Percentiles rank a stretch among this genome's conserved stretches.
Evolutionary conservation across 306 rosid species (phyloP).

Genomic region (Quercus alba): DNA sequence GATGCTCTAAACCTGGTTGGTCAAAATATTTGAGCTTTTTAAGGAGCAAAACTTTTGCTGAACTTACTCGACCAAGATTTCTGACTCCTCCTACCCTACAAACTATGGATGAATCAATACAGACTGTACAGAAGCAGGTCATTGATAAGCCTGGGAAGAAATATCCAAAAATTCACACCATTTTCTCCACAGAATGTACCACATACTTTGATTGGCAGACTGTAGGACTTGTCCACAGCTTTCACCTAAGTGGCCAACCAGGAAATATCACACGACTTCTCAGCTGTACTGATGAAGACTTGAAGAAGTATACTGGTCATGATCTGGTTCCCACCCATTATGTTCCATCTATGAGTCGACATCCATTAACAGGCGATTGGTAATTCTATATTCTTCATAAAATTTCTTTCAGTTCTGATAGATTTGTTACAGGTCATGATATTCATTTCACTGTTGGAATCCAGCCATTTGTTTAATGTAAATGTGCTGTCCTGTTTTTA

Average conservation of each 20-base stretch:
- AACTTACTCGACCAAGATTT: conserved; percentile 69
- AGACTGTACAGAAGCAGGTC: conserved; percentile 22
- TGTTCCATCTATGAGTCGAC: conserved; percentile 93
- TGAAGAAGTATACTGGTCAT: conserved; percentile 66
- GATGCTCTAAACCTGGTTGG: conserved; percentile 82
- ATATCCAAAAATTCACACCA: conserved; percentile 77
- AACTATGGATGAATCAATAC: conserved; percentile 40
- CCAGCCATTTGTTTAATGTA: neutral
- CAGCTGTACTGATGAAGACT: conserved; percentile 83
- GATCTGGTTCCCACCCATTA: conserved; percentile 96
- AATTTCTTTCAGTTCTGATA: conserved; percentile 8
- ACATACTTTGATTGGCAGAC: conserved; percentile 98
- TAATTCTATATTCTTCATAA: conserved; percentile 31
- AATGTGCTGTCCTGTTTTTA: neutral
- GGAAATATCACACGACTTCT: conserved; percentile 95
- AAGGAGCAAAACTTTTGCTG: conserved; percentile 77
- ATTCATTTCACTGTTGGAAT: conserved; percentile 14
- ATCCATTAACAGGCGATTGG: conserved; percentile 98
- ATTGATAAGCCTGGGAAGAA: conserved; percentile 38
- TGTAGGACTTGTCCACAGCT: conserved; percentile 92
- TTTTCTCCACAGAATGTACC: conserved; percentile 92
- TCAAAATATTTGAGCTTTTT: conserved; percentile 85
- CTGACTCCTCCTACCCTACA: conserved; percentile 64
- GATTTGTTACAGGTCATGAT: neutral
- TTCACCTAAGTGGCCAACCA: conserved; percentile 81